phyloP scores from a whole-genome alignment of 352 stramenopile species.

The Globisporangium rhizosaccharum region DNA sequence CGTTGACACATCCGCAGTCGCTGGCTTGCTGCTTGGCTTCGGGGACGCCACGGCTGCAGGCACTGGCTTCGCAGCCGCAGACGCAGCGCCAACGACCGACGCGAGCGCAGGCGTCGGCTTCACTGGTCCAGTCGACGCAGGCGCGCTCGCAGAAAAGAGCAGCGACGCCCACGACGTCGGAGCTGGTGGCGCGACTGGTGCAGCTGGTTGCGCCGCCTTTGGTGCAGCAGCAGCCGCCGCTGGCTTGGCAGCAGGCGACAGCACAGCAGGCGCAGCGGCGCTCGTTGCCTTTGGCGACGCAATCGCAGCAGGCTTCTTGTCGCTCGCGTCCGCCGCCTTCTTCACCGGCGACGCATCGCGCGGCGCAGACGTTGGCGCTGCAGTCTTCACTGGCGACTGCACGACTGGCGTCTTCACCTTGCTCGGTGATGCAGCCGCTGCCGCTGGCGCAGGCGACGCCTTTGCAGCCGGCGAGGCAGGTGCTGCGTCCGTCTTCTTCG shows the following conservation, averaged over 20 bases:
- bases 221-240: constrained; percentile 11
- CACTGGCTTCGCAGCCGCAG: constrained; percentile 16
- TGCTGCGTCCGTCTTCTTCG: constrained; percentile 12
- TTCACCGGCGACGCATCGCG: constrained; percentile 18
- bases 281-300: constrained; percentile 13
- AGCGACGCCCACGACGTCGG: constrained; percentile 56
- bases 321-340: constrained; percentile 8
- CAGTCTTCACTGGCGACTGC: constrained; percentile 15
- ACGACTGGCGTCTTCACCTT: constrained; percentile 11
- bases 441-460: constrained; percentile 11
- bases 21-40: constrained; percentile 7
- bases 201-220: constrained; percentile 16
- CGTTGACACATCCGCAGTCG: constrained; percentile 16
- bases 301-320: constrained; percentile 8
- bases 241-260: constrained; percentile 15
- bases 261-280: constrained; percentile 1
- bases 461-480: constrained; percentile 23
- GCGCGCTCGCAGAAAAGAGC: constrained; percentile 27
- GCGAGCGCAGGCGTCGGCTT: constrained; percentile 13
- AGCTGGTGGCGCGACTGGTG: constrained; percentile 11
- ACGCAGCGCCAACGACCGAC: constrained; percentile 17
- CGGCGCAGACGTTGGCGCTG: constrained; percentile 13
- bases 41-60: constrained; percentile 11
- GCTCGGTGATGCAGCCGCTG: constrained; percentile 9
- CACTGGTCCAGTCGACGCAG: constrained; percentile 7